These are phyloP conservation scores for Grosmannia serpens DNA, from an alignment of 2,329 filamentous ascomycete species.

Conservation along the genomic window DNA sequence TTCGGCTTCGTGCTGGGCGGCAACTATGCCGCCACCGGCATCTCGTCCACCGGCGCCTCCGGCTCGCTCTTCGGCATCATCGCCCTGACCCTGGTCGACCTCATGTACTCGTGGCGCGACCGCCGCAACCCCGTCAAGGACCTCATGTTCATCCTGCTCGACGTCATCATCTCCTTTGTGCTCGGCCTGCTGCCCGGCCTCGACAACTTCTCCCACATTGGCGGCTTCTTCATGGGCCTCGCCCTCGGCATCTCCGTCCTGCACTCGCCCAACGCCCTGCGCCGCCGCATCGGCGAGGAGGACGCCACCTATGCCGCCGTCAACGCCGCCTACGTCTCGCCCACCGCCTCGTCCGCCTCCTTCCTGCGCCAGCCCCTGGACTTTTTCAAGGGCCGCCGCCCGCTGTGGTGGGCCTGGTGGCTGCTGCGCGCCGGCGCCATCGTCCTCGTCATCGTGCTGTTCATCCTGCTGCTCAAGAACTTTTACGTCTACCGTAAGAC, in stretches of 20 bases:
- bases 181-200: constrained; percentile 83
- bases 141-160: constrained; percentile 74
- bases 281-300: constrained; percentile 58
- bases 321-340: constrained; percentile 29
- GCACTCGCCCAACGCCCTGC: constrained; percentile 73
- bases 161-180: constrained; percentile 82
- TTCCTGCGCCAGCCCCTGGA: constrained; percentile 53
- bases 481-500: constrained; percentile 72
- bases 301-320: constrained; percentile 64
- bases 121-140: constrained; percentile 69
- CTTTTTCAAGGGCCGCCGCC: constrained; percentile 88
- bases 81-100: constrained; percentile 74
- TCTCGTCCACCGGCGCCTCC: constrained; percentile 80
- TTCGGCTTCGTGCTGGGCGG: constrained; percentile 93
- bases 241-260: constrained; percentile 77
- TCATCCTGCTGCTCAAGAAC: constrained; percentile 78
- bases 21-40: constrained; percentile 75
- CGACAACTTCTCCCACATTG: constrained; percentile 96
- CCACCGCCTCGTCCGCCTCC: constrained; percentile 27
- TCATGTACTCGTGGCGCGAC: constrained; percentile 85
- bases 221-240: constrained; percentile 87
- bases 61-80: constrained; percentile 87
- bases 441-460: constrained; percentile 69
- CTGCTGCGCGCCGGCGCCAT: constrained; percentile 67
- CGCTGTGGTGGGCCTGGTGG: constrained; percentile 98